Base-by-base conservation (phyloP, 148 eudicot species). In the Simmondsia chinensis region DNA sequence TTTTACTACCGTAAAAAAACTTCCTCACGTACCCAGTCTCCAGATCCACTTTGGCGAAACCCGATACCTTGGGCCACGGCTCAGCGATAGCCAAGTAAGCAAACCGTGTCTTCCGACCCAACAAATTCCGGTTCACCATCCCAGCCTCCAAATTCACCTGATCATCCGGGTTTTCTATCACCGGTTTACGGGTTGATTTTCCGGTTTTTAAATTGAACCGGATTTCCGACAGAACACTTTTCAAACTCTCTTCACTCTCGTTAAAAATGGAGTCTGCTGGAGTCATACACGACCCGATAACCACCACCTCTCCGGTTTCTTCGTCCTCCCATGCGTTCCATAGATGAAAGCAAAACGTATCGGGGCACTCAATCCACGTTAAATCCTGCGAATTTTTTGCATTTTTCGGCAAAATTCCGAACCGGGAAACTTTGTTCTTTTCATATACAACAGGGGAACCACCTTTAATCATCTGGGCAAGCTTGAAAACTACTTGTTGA, bases 271-370 rank as follows among this genome's bases (percentile, higher is more conserved):
- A 87, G 61, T 87, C 96, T 0, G 96, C 64, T 0, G 96, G 96
- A n/a, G 96, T 87, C 96, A 87, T 87, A 29, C 96, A 87, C 3
- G 94, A 82, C 4, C 96, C 96, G 15, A 87, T 79, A 5, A 87
- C 96, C 1, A 87, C 94, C 1, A 87, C 43, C 43, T 87, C 96
- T 6, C 82, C 82, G 24, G 65, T 60, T 5, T 82, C 94, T 0
- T 73, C 71, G 21, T 87, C 93, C 39, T 87, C 96, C 96, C 96
- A 87, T 3, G 96, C 79, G 23, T 87, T 87, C 94, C 96, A 87
- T 2, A 87, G 70, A 20, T 87, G 96, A 51, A 87, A 87, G 63
- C 96, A 87, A 56, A 87, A 87, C 56, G 93, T 82, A 37, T 76
- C 84, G 0, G 84, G 87, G 0, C 60, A 82, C n/a, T 82, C 93